These are phyloP conservation scores for Cymodocea nodosa DNA, from an alignment of 116 monocot species.

Conservation along the genomic window DNA sequence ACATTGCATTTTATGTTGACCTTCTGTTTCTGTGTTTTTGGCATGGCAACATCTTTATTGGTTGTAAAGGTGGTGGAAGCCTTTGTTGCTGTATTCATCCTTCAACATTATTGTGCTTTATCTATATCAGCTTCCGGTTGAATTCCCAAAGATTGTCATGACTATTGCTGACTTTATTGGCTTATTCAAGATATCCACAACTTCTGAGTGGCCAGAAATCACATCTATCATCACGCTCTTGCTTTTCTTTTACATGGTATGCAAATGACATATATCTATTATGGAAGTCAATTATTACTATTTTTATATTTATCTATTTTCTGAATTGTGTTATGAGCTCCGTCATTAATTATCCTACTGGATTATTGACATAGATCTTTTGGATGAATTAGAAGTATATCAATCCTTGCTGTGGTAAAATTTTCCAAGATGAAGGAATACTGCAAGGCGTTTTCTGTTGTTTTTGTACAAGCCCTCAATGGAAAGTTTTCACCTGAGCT, in stretches of 20 bases:
- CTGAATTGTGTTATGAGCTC: too few species aligned
- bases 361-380: too few species aligned
- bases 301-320: too few species aligned
- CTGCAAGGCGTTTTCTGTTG: too few species aligned
- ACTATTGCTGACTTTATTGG: conserved; percentile 77
- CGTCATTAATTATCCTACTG: too few species aligned
- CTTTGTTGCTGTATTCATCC: conserved; percentile 65
- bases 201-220: conserved; percentile 67
- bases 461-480: too few species aligned
- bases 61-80: conserved; percentile 77
- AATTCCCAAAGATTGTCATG: conserved; percentile 35
- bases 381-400: too few species aligned
- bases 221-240: conserved; percentile 55
- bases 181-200: conserved; percentile 52
- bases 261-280: conserved; percentile 1
- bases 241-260: conserved; percentile 77
- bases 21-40: not conserved
- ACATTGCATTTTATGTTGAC: too few species aligned
- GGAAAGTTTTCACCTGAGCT: too few species aligned
- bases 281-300: not conserved
- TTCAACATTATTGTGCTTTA: conserved; percentile 74
- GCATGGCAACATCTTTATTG: conserved; percentile 6
- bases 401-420: too few species aligned
- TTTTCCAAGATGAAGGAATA: too few species aligned
- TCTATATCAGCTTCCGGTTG: conserved; percentile 70